A percentile compares a stretch with the other conserved stretches of the same genome.
phyloP scores from a whole-genome alignment of 2,329 filamentous ascomycete species.

The Drechmeria coniospora region DNA sequence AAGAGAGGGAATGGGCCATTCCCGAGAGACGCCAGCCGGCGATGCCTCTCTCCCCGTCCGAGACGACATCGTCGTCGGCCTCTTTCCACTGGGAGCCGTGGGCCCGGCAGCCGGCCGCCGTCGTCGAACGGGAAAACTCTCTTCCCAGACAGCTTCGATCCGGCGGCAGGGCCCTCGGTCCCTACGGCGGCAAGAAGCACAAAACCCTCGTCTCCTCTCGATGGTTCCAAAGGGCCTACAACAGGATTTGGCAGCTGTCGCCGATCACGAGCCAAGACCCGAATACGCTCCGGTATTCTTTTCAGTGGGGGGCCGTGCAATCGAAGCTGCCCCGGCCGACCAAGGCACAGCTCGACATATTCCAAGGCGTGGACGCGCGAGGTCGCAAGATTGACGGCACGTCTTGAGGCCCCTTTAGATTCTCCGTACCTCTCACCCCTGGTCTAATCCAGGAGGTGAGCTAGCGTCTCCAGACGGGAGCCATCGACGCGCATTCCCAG shows the following conservation, averaged over 20 bases:
- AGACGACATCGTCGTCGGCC: not conserved
- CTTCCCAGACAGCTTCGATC: conserved; percentile 17
- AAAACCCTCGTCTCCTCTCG: conserved; percentile 20
- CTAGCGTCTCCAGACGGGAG: conserved; percentile 46
- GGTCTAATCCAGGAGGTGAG: conserved; percentile 21
- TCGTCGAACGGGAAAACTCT: conserved; percentile 21
- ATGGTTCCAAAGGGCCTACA: conserved; percentile 32
- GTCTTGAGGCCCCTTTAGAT: conserved; percentile 3
- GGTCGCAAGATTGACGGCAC: conserved; percentile 8
- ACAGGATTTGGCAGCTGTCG: conserved; percentile 27
- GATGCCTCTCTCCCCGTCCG: conserved; percentile 1
- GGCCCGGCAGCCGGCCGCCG: conserved; percentile 21
- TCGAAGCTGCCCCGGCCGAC: conserved; percentile 14
- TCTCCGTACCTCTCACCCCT: not conserved
- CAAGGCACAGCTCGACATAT: conserved; percentile 26
- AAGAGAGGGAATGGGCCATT: conserved; percentile 18
- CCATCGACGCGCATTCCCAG: conserved; percentile 61
- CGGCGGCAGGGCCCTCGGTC: conserved; percentile 20
- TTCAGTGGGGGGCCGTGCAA: conserved; percentile 30
- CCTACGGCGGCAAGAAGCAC: conserved; percentile 18
- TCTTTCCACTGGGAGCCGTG: conserved; percentile 29
- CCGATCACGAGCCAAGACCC: conserved; percentile 23
- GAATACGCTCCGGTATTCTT: conserved; percentile 15
- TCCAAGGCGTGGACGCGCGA: conserved; percentile 25
- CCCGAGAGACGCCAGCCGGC: conserved; percentile 16